Conservation (phyloP, 805 yeast genomes). For the Wickerhamia fluorescens region DNA sequence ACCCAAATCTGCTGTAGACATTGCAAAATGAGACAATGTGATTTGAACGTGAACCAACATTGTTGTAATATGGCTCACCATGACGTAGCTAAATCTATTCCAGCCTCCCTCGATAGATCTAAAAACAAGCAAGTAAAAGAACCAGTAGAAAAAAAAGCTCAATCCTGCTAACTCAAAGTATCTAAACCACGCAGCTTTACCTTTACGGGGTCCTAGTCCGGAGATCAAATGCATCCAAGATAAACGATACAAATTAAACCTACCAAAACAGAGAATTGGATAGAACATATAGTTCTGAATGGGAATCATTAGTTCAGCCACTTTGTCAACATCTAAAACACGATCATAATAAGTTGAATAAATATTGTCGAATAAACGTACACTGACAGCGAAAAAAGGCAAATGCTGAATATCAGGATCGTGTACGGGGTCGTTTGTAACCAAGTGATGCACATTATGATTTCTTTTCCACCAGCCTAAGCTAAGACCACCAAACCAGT, state of each 20-base stretch:
- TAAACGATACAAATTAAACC: conserved; percentile 76
- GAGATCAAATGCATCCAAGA: conserved; percentile 70
- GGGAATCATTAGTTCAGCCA: conserved; percentile 53
- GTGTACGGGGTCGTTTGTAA: conserved; percentile 89
- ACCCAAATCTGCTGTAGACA: conserved; percentile 87
- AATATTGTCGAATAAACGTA: conserved; percentile 58
- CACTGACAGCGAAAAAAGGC: conserved; percentile 84
- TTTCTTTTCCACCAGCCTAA: conserved; percentile 94
- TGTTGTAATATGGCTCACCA: conserved; percentile 73
- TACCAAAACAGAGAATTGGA: conserved; percentile 72
- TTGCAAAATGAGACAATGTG: conserved; percentile 84
- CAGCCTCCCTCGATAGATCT: conserved; percentile 45
- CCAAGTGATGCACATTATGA: conserved; percentile 87
- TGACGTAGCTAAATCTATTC: conserved; percentile 50
- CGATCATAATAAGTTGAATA: conserved; percentile 78
- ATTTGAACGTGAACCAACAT: conserved; percentile 94
- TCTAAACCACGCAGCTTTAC: conserved; percentile 82
- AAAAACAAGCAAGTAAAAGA: conserved; percentile 55
- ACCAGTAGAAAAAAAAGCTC: conserved; percentile 71
- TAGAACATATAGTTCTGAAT: conserved; percentile 68
- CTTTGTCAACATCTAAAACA: conserved; percentile 56
- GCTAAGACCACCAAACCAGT: conserved; percentile 81
- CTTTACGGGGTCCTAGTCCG: conserved; percentile 76
- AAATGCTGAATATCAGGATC: conserved; percentile 93
- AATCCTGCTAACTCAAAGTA: conserved; percentile 72